A percentile compares a stretch with the other conserved stretches of the same genome.
phyloP scores from a whole-genome alignment of 345 rosid species.

The thale cress (Arabidopsis thaliana) region DNA sequence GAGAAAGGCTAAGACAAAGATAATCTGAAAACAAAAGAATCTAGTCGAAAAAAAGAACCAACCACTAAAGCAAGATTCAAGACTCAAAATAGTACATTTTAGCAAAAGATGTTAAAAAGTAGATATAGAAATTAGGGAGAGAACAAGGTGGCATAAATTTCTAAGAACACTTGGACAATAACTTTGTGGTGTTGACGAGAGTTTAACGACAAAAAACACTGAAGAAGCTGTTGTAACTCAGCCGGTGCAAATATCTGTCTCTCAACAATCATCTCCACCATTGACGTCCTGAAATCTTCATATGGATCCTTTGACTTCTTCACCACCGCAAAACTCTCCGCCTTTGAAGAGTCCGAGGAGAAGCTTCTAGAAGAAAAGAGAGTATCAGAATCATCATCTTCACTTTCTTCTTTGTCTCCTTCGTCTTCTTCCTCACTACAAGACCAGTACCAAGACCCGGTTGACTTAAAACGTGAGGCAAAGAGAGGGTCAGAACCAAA shows the following conservation, averaged over 20 bases:
- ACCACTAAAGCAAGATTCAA: conserved; percentile 17
- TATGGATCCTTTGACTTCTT: conserved; percentile 75
- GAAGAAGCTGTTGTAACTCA: conserved; percentile 69
- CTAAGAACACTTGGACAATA: conserved; percentile 68
- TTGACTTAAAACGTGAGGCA: conserved; percentile 48
- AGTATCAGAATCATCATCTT: conserved; percentile 59
- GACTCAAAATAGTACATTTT: conserved; percentile 15
- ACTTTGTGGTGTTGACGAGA: conserved; percentile 67
- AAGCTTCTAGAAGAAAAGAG: conserved; percentile 74
- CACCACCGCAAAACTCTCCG: conserved; percentile 84
- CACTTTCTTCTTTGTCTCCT: conserved; percentile 53
- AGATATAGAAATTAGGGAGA: conserved; percentile 40
- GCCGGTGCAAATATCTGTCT: conserved; percentile 63
- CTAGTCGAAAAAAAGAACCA: conserved; percentile 15
- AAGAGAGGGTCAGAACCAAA: conserved; percentile 38
- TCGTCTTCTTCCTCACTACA: conserved; percentile 63
- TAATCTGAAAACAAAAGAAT: not conserved
- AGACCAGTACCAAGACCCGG: conserved; percentile 57
- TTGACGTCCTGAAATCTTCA: conserved; percentile 72
- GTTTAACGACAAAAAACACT: conserved; percentile 75
- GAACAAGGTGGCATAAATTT: conserved; percentile 69
- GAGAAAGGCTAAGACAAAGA: not conserved
- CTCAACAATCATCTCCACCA: conserved; percentile 90
- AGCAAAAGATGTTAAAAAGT: conserved; percentile 1
- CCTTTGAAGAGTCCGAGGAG: conserved; percentile 68